phyloP scores from a whole-genome alignment of 495 filamentous ascomycete genomes.

The Xylaria sp. region DNA sequence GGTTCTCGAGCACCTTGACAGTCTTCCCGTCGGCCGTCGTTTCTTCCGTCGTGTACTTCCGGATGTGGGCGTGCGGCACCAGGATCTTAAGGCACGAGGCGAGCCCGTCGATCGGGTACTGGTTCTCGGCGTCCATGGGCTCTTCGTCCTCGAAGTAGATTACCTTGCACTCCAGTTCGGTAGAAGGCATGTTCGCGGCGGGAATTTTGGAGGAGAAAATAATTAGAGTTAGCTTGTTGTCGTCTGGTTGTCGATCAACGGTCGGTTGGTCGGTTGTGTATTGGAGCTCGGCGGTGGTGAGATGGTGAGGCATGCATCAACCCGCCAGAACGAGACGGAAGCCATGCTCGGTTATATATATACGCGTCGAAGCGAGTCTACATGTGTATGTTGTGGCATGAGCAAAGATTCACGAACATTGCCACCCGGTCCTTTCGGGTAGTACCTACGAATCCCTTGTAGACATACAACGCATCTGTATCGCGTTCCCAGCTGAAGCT shows the following conservation, averaged over 20 bases:
- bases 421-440: not conserved
- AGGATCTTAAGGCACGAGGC: not conserved
- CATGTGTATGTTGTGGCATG: not conserved
- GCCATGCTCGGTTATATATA: not conserved
- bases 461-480: conserved; percentile 4
- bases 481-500: not conserved
- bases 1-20: not conserved
- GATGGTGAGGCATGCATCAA: not conserved
- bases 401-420: not conserved
- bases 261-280: not conserved
- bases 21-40: not conserved
- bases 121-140: not conserved
- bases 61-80: not conserved
- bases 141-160: not conserved
- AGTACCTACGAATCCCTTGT: not conserved
- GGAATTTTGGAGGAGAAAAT: not conserved
- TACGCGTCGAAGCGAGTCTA: not conserved
- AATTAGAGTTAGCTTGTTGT: not conserved
- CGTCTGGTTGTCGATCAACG: not conserved
- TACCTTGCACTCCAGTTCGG: not conserved
- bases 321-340: not conserved
- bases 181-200: not conserved
- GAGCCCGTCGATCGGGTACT: not conserved
- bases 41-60: not conserved
- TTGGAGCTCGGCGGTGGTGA: not conserved